Conservation (phyloP, 345 rosid genomes). For the Iberis pinnata region DNA sequence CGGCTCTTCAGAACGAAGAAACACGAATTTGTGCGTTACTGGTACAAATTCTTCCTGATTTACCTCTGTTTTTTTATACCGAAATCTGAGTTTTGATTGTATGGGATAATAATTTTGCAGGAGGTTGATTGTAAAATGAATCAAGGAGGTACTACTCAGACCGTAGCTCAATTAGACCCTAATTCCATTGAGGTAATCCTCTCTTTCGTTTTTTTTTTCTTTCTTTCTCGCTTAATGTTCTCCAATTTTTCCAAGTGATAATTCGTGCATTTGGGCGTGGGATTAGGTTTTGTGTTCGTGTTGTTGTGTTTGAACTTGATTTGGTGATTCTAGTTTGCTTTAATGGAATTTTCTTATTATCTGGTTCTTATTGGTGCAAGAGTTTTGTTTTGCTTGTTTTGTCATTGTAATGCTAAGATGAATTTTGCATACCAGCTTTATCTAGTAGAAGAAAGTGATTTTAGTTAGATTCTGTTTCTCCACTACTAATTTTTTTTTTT, state of each 20-base stretch:
- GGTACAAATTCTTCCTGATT: neutral
- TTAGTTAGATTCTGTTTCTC: no score
- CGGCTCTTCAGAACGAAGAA: slow-evolving; percentile 11
- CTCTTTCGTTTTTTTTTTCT: neutral
- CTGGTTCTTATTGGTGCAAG: no score
- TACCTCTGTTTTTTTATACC: neutral
- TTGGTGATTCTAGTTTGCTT: neutral
- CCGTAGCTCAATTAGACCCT: slow-evolving; percentile 50
- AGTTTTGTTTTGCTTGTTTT: no score
- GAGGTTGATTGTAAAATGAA: slow-evolving; percentile 65
- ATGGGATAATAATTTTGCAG: no score
- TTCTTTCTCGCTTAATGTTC: no score
- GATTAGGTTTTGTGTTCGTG: slow-evolving; percentile 3
- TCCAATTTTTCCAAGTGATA: no score
- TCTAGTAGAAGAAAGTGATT: neutral
- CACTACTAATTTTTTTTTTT: neutral
- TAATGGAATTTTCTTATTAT: no score
- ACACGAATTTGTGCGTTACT: slow-evolving; percentile 12
- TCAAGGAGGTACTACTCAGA: slow-evolving; percentile 60
- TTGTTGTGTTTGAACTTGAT: no score
- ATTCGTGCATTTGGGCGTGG: no score
- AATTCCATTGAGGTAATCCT: slow-evolving; percentile 60
- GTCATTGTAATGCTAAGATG: no score
- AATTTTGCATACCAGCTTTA: no score
- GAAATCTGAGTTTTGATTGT: slow-evolving; percentile 6